A percentile compares a stretch with the other conserved stretches of the same genome.
These are phyloP conservation scores for Borovskyia barvae DNA, from an alignment of 208 protist species.

Conservation along the genomic window DNA sequence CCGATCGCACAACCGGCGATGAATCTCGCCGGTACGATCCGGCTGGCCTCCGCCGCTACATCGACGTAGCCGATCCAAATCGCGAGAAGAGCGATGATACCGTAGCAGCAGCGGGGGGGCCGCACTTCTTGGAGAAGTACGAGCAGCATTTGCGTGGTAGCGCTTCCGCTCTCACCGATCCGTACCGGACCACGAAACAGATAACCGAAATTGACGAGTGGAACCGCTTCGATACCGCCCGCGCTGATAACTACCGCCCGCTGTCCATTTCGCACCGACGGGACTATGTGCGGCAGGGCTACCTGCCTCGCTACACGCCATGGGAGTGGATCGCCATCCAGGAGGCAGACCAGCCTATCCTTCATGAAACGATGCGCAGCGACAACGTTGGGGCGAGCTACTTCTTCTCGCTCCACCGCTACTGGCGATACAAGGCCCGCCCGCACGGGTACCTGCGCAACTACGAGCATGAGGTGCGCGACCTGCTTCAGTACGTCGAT, in stretches of 20 bases:
- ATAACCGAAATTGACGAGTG: slow-evolving; percentile 88
- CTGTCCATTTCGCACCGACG: slow-evolving; percentile 81
- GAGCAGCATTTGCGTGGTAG: slow-evolving; percentile 23
- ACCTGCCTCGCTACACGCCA: slow-evolving; percentile 85
- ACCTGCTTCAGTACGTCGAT: slow-evolving; percentile 86
- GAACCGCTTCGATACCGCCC: slow-evolving; percentile 57
- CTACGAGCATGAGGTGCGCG: slow-evolving; percentile 89
- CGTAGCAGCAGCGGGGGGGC: background rate
- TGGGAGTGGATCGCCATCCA: slow-evolving; percentile 92
- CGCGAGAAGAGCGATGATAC: slow-evolving; percentile 32
- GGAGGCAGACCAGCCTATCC: slow-evolving; percentile 86
- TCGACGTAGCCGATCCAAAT: slow-evolving; percentile 83
- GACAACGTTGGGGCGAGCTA: slow-evolving; percentile 77
- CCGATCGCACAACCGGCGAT: slow-evolving; percentile 82
- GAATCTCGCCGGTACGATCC: slow-evolving; percentile 70
- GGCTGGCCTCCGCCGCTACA: slow-evolving; percentile 59
- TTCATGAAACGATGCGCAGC: slow-evolving; percentile 73
- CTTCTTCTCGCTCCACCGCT: slow-evolving; percentile 86
- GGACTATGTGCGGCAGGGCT: slow-evolving; percentile 86
- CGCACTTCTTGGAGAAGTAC: slow-evolving; percentile 90
- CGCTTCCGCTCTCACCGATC: slow-evolving; percentile 5
- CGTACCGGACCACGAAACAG: slow-evolving; percentile 82
- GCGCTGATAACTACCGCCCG: slow-evolving; percentile 87
- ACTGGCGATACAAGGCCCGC: slow-evolving; percentile 87
- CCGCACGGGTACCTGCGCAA: slow-evolving; percentile 88